These are phyloP conservation scores for Dichotomocladium elegans DNA, from an alignment of 371 early-diverging fungal species.

Conservation along the genomic window DNA sequence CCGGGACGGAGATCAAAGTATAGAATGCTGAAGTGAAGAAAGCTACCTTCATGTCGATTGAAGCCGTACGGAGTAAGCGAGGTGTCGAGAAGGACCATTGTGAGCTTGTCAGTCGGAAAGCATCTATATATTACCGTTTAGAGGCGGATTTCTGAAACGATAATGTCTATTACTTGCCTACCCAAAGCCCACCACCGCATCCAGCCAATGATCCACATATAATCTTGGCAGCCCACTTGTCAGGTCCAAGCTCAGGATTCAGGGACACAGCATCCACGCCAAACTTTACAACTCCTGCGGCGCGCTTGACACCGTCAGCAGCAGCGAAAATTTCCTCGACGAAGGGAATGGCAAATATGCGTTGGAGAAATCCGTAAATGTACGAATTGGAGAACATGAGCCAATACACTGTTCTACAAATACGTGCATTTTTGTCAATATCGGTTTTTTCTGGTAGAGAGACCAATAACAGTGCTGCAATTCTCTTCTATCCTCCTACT, in stretches of 20 bases:
- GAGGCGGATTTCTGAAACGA: not conserved
- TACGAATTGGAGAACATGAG: conserved; percentile 37
- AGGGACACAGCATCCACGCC: conserved; percentile 51
- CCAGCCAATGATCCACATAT: conserved; percentile 52
- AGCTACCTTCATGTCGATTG: conserved; percentile 36
- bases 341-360: conserved; percentile 29
- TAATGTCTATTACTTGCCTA: conserved; percentile 18
- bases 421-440: no score
- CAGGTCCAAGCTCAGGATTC: conserved; percentile 34
- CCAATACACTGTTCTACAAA: conserved; percentile 29
- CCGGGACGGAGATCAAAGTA: conserved; percentile 19
- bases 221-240: conserved; percentile 49
- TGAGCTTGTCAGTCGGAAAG: conserved; percentile 36
- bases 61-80: conserved; percentile 26
- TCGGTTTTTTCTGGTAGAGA: no score
- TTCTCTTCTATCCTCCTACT: no score
- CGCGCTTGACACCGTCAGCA: conserved; percentile 48
- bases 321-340: conserved; percentile 44
- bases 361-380: conserved; percentile 25
- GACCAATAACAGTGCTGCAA: no score
- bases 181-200: conserved; percentile 56
- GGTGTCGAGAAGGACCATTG: conserved; percentile 47
- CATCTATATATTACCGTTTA: conserved; percentile 20
- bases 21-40: conserved; percentile 36
- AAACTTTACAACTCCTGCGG: conserved; percentile 36